Base-by-base conservation (phyloP, 169 alveolate genomes). In the Eimeria acervulina region DNA sequence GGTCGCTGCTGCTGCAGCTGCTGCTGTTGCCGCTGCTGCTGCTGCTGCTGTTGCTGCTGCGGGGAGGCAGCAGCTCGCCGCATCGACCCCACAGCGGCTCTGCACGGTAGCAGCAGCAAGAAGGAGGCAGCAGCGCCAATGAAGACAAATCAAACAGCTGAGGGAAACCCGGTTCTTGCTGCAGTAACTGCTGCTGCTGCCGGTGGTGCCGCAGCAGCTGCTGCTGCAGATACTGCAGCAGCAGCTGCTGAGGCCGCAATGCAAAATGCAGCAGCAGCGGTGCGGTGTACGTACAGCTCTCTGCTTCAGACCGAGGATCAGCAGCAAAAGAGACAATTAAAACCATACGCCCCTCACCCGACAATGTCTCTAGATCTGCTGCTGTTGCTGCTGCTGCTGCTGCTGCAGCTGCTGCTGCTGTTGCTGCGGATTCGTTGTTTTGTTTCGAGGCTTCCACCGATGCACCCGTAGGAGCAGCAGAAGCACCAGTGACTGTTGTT, bases 381-480 rank as follows among this genome's bases (percentile, higher is more conserved):
- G 55, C 55, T 47, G 55, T 12, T 47, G 55, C 55, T 36, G 66
- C 89, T 38, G 89, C 89, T 80, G 89, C 66, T 80, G 89, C 89
- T 42, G 84, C 84, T 72, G 84, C 84, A 26, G 84, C 47, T 28
- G 84, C 55, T 47, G 55, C 55, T 47, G 55, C 55, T 7, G 55
- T 47, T 47, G 5, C 55, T 47, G 55, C 55, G 5, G 55, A 5
- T 7, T 5, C 55, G 12, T n/a, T n/a, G n/a, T n/a, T n/a, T n/a
- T n/a, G n/a, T n/a, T n/a, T n/a, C n/a, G 44, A 5, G 5, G 89
- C 55, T 92, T 84, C 84, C 68, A 81, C 94, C 87, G 95, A 66
- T 6, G 66, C 68, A n/a, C 63, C 93, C 28, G 83, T 55, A 61
- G 80, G 63, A 8, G 95, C 95, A 10, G 95, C 70, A 38, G 80